Evolutionary conservation across 345 rosid genomes (phyloP).

Genomic region (Populus tremula): DNA sequence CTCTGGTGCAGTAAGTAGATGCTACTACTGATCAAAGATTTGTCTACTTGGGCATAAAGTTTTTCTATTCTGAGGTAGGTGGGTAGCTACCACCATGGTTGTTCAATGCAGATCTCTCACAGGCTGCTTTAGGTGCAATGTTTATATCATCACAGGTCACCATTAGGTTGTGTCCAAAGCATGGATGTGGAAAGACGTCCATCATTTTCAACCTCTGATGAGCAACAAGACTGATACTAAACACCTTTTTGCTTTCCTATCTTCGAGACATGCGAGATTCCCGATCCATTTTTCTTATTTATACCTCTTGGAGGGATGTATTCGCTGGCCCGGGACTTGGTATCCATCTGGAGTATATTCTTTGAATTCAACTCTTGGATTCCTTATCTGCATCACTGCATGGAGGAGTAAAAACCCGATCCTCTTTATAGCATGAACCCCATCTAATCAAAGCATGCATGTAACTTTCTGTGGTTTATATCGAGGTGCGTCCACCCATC

Average conservation of each 20-base stretch:
- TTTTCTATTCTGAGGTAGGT: constrained; percentile 12
- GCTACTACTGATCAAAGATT: not conserved
- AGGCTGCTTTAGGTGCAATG: constrained; percentile 8
- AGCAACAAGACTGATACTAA: not conserved
- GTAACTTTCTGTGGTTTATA: not conserved
- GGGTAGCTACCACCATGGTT: not conserved
- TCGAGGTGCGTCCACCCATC: not conserved
- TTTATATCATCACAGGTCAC: not conserved
- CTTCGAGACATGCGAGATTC: not conserved
- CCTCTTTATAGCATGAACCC: too few relatives aligned
- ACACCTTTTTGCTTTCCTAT: not conserved
- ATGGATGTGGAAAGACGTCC: not conserved
- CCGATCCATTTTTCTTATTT: not conserved
- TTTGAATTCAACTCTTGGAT: too few relatives aligned
- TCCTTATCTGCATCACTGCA: not conserved
- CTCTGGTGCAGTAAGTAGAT: not conserved
- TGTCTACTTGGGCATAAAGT: constrained; percentile 12
- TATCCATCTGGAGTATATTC: too few relatives aligned
- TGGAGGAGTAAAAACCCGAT: not conserved
- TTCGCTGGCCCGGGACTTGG: too few relatives aligned
- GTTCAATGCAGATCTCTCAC: not conserved
- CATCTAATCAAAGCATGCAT: not conserved
- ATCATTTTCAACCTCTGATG: not conserved
- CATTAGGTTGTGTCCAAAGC: not conserved
- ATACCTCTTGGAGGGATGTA: too few relatives aligned